Evolutionary conservation across 2,329 filamentous ascomycete species (phyloP).

Genomic region (Phaeoacremonium minimum): DNA sequence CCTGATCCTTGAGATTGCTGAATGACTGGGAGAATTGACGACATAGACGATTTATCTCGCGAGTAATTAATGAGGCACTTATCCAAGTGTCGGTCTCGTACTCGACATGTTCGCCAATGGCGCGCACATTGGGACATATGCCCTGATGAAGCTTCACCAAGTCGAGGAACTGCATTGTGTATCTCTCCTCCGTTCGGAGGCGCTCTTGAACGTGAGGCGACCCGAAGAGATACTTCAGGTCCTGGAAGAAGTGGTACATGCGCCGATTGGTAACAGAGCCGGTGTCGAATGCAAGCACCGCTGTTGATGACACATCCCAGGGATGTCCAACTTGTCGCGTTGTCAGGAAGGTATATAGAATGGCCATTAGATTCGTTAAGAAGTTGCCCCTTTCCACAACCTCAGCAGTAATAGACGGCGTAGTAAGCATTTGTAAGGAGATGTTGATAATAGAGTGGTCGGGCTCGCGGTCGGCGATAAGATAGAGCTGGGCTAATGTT

Average conservation of each 20-base stretch:
- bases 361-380: constrained; percentile 89
- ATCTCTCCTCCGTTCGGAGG: constrained; percentile 77
- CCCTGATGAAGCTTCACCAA: constrained; percentile 94
- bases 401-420: constrained; percentile 92
- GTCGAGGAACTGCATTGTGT: constrained; percentile 91
- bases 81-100: constrained; percentile 99
- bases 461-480: constrained; percentile 92
- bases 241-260: constrained; percentile 97
- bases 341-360: constrained; percentile 94
- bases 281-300: constrained; percentile 86
- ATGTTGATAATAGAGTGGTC: constrained; percentile 99
- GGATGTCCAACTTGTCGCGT: constrained; percentile 94
- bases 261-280: constrained; percentile 92
- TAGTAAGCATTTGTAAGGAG: constrained; percentile 93
- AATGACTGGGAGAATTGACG: constrained; percentile 87
- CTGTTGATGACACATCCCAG: constrained; percentile 79
- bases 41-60: constrained; percentile 91
- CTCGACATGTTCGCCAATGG: constrained; percentile 92
- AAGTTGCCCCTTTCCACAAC: constrained; percentile 95
- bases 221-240: constrained; percentile 85
- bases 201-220: constrained; percentile 85
- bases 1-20: constrained; percentile 60
- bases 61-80: constrained; percentile 86
- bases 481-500: constrained; percentile 84
- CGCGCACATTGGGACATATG: constrained; percentile 90